These are phyloP conservation scores for Neofusicoccum sp. DNA, from an alignment of 2,329 filamentous ascomycete genomes.

Conservation along the genomic window DNA sequence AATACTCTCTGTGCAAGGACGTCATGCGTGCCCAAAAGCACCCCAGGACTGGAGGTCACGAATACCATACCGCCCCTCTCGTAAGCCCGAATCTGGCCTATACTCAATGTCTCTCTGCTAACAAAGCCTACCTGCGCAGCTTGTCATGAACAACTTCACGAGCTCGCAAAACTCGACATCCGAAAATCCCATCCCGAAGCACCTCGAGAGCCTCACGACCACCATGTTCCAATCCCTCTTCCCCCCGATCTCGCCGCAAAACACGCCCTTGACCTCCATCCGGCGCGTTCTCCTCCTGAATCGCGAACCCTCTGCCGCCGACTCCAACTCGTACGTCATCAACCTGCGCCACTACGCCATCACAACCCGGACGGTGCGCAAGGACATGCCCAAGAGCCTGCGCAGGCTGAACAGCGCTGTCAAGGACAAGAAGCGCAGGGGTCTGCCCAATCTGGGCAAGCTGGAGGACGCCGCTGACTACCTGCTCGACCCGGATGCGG, in stretches of 20 bases:
- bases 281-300: constrained; percentile 87
- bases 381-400: constrained; percentile 77
- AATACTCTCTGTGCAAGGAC: constrained; percentile 91
- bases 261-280: constrained; percentile 87
- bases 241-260: constrained; percentile 89
- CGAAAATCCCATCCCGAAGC: constrained; percentile 74
- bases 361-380: constrained; percentile 71
- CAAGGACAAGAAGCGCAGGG: constrained; percentile 63
- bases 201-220: constrained; percentile 88
- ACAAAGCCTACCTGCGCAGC: constrained; percentile 37
- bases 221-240: constrained; percentile 96
- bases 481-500: constrained; percentile 75
- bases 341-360: constrained; percentile 95
- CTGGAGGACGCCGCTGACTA: constrained; percentile 94
- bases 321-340: constrained; percentile 66
- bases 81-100: not conserved
- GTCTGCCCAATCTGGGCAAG: constrained; percentile 83
- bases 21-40: constrained; percentile 80
- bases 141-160: constrained; percentile 98
- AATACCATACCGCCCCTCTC: constrained; percentile 75
- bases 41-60: constrained; percentile 73
- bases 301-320: constrained; percentile 57
- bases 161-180: constrained; percentile 48
- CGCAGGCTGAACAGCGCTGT: constrained; percentile 83
- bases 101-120: not conserved